Conservation (phyloP, 2,329 filamentous ascomycete species). For the Elsinoe arachidis region DNA sequence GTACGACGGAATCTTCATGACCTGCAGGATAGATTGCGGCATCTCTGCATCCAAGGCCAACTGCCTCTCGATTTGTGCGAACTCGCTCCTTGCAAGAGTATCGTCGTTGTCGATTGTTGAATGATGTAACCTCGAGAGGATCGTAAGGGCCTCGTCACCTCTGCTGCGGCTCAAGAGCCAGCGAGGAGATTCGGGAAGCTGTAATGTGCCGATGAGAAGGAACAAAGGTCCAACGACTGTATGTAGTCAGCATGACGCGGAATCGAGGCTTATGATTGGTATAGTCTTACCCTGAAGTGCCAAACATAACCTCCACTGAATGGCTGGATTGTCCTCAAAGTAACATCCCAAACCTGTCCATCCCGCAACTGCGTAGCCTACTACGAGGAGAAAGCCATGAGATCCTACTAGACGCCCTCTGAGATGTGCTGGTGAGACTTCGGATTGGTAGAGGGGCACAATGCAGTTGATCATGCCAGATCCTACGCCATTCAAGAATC, state of each 20-base stretch:
- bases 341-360: conserved; percentile 37
- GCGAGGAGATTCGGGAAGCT: conserved; percentile 36
- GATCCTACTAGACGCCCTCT: conserved; percentile 35
- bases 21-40: conserved; percentile 30
- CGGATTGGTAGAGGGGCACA: conserved; percentile 32
- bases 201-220: conserved; percentile 31
- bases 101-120: conserved; percentile 26
- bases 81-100: conserved; percentile 32
- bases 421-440: conserved; percentile 32
- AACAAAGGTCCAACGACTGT: conserved; percentile 31
- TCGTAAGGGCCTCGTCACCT: conserved; percentile 31
- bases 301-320: conserved; percentile 40
- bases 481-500: background rate
- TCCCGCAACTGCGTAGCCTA: conserved; percentile 33
- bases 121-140: conserved; percentile 37
- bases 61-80: conserved; percentile 39
- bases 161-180: conserved; percentile 38
- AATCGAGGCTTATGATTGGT: no score
- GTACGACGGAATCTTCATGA: conserved; percentile 5
- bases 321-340: conserved; percentile 28
- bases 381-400: conserved; percentile 34
- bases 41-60: conserved; percentile 33
- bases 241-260: no score
- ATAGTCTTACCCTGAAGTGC: conserved; percentile 30
- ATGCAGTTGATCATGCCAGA: conserved; percentile 15